Evolutionary conservation across 768 basidiomycete genomes (phyloP).

Genomic region (Serendipita sp.): DNA sequence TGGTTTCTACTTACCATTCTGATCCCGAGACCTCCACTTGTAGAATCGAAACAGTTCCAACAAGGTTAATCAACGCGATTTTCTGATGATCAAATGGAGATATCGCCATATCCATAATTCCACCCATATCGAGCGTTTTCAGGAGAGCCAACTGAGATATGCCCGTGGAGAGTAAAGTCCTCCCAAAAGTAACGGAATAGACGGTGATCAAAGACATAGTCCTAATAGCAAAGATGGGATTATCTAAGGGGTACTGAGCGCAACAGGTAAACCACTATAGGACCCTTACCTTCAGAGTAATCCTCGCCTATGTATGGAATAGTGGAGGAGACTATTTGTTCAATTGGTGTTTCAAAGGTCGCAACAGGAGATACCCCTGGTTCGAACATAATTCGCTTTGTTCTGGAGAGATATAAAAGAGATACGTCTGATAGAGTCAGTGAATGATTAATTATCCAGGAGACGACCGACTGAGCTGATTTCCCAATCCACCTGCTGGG

Average conservation of each 20-base stretch:
- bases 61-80: background rate
- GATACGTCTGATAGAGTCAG: background rate
- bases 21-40: background rate
- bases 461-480: background rate
- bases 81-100: background rate
- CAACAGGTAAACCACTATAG: background rate
- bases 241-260: no score
- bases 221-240: background rate
- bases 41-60: background rate
- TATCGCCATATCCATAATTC: background rate
- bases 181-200: background rate
- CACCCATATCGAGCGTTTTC: background rate
- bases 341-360: background rate
- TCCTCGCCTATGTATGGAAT: no score
- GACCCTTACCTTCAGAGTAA: background rate
- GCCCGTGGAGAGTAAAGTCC: background rate
- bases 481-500: background rate
- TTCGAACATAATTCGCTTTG: background rate
- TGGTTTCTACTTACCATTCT: background rate
- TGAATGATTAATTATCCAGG: background rate
- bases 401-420: background rate
- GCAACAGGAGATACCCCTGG: background rate
- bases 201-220: background rate
- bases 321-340: background rate
- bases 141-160: background rate